phyloP scores from a whole-genome alignment of 202 grass and related monocot genomes.

The Saccharum hybrid region DNA sequence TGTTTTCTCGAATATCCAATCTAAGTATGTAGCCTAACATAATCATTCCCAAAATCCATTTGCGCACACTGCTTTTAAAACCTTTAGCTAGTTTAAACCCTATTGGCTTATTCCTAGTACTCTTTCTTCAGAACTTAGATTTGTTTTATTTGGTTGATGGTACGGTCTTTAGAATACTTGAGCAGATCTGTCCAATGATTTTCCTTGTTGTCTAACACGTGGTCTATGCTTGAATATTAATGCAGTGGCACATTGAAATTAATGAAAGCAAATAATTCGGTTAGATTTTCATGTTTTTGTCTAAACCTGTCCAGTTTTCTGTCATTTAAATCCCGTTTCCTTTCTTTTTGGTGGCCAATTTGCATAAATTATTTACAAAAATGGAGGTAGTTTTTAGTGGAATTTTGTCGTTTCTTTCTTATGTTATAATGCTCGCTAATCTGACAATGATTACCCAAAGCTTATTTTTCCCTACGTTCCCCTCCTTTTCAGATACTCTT shows the following conservation, averaged over 20 bases:
- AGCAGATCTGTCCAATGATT: not conserved
- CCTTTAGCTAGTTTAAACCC: not conserved
- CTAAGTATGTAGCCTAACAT: conserved; percentile 7
- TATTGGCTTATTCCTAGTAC: not conserved
- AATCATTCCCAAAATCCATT: not conserved
- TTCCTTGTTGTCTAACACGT: not conserved
- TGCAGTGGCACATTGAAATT: not conserved
- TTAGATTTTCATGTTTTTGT: not conserved
- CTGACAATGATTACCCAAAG: conserved; percentile 18
- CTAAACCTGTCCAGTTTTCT: not conserved
- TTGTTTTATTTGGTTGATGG: not conserved
- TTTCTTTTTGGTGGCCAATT: not conserved
- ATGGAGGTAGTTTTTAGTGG: not conserved
- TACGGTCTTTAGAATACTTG: not conserved
- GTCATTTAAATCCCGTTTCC: not conserved
- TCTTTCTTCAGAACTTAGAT: not conserved
- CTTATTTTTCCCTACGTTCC: not conserved
- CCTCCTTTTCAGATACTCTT: conserved; percentile 53
- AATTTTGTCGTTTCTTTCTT: not conserved
- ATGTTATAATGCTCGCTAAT: conserved; percentile 26
- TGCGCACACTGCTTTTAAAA: not conserved
- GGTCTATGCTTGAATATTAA: not conserved
- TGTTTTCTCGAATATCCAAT: not conserved
- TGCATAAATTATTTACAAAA: not conserved
- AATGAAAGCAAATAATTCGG: not conserved